Evolutionary conservation across 2,329 filamentous ascomycete genomes (phyloP).

Genomic region (Diplodia seriata): DNA sequence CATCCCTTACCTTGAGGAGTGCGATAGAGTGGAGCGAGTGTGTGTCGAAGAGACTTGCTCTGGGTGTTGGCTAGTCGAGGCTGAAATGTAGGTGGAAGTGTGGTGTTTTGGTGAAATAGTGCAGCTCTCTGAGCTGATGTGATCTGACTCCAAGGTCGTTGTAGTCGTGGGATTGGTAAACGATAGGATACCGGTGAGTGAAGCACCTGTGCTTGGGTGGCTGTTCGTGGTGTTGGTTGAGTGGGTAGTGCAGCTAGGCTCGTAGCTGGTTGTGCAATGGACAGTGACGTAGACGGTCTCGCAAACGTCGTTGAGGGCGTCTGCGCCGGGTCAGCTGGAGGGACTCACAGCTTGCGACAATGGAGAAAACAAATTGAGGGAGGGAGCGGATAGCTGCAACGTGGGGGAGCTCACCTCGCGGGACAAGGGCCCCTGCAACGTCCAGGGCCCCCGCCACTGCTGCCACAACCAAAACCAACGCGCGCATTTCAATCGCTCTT

Average conservation of each 20-base stretch:
- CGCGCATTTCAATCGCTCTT: not conserved
- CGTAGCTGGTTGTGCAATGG: not conserved
- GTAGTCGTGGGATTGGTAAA: not conserved
- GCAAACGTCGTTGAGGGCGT: not conserved
- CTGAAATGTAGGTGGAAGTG: too few species aligned
- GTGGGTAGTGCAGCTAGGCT: not conserved
- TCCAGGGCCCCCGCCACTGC: slow-evolving; percentile 1
- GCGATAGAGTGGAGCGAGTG: not conserved
- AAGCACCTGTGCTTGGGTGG: too few species aligned
- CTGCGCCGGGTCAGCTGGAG: slow-evolving; percentile 2
- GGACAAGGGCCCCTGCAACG: not conserved
- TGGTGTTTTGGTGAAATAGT: not conserved
- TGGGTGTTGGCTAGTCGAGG: not conserved
- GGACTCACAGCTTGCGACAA: not conserved
- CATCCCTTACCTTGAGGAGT: not conserved
- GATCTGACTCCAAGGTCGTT: not conserved
- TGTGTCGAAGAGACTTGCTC: not conserved
- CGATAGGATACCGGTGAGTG: not conserved
- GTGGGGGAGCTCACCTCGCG: not conserved
- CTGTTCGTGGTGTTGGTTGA: not conserved
- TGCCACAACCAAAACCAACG: not conserved
- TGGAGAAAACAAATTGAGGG: not conserved
- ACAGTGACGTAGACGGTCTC: slow-evolving; percentile 16
- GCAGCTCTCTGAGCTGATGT: not conserved
- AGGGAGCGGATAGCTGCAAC: slow-evolving; percentile 3